Percentiles rank a stretch among this genome's conserved stretches.
Evolutionary conservation across 177 flowering plant genomes (phyloP).

Genomic region (Vitis hybrid): DNA sequence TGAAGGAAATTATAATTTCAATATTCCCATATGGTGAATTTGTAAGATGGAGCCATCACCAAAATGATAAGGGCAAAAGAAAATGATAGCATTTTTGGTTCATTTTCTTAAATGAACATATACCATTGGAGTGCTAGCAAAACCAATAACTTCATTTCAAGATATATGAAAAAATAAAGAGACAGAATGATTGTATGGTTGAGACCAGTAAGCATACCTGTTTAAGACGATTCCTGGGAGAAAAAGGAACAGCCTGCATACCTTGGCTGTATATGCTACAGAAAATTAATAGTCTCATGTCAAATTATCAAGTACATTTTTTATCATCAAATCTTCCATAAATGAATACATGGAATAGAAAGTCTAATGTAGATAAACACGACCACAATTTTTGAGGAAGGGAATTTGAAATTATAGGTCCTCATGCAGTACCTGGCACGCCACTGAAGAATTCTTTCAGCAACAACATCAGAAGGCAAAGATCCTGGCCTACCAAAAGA

Average conservation of each 20-base stretch:
- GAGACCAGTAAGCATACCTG: constrained; percentile 36
- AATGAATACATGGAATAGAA: too few relatives aligned
- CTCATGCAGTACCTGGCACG: constrained; percentile 57
- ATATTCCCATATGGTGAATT: too few relatives aligned
- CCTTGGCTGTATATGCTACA: constrained; percentile 54
- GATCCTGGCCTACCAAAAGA: constrained; percentile 49
- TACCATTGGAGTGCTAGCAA: background rate
- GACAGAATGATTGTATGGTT: too few relatives aligned
- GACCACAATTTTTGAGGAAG: too few relatives aligned
- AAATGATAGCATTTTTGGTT: too few relatives aligned
- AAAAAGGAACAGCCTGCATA: constrained; percentile 53
- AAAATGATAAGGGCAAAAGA: too few relatives aligned
- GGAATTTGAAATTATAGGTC: too few relatives aligned
- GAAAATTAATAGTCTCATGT: background rate
- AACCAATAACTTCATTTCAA: too few relatives aligned
- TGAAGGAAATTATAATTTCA: too few relatives aligned
- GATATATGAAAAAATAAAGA: background rate
- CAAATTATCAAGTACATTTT: background rate
- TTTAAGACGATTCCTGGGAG: constrained; percentile 20
- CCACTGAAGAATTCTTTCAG: constrained; percentile 62
- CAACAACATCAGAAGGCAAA: constrained; percentile 34
- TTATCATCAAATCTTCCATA: background rate
- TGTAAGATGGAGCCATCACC: too few relatives aligned
- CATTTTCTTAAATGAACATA: too few relatives aligned
- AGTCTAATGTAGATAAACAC: too few relatives aligned